Percentiles rank a stretch among this genome's conserved stretches.
Conservation (phyloP, 495 filamentous ascomycete genomes). For the Cercophora sp. region DNA sequence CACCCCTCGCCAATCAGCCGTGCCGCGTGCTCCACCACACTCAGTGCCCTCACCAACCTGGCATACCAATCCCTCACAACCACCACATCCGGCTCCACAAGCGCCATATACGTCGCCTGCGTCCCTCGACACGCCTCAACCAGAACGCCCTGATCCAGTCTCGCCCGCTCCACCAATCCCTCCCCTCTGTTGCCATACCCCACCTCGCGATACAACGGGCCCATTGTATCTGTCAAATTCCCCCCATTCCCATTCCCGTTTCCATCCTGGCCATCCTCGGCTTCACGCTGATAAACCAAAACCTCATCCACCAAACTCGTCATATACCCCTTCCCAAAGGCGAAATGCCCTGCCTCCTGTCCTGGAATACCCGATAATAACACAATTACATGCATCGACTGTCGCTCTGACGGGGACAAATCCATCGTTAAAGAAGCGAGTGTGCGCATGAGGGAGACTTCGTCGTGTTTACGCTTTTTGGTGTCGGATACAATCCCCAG, state of each 20-base stretch:
- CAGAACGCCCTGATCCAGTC: neutral
- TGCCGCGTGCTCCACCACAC: neutral
- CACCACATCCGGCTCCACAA: neutral
- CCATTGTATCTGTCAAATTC: conserved; percentile 1
- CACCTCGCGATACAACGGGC: neutral
- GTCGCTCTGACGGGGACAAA: conserved; percentile 44
- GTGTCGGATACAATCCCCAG: conserved; percentile 1
- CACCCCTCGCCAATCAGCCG: conserved; percentile 8
- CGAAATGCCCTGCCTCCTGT: conserved; percentile 41
- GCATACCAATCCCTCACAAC: neutral
- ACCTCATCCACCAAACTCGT: conserved; percentile 43
- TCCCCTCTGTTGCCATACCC: neutral
- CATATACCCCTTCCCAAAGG: conserved; percentile 49
- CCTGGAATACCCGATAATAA: conserved; percentile 52
- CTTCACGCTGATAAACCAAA: conserved; percentile 40
- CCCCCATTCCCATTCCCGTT: neutral
- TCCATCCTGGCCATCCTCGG: no score
- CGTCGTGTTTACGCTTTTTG: neutral
- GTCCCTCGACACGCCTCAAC: neutral
- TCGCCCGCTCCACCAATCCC: neutral
- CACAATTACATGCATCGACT: conserved; percentile 44
- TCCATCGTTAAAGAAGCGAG: conserved; percentile 51
- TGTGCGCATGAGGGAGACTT: conserved; percentile 44
- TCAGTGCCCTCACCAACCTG: neutral
- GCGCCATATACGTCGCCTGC: neutral